Conservation (phyloP, 2,329 filamentous ascomycete genomes). For the Daldinia sp. region DNA sequence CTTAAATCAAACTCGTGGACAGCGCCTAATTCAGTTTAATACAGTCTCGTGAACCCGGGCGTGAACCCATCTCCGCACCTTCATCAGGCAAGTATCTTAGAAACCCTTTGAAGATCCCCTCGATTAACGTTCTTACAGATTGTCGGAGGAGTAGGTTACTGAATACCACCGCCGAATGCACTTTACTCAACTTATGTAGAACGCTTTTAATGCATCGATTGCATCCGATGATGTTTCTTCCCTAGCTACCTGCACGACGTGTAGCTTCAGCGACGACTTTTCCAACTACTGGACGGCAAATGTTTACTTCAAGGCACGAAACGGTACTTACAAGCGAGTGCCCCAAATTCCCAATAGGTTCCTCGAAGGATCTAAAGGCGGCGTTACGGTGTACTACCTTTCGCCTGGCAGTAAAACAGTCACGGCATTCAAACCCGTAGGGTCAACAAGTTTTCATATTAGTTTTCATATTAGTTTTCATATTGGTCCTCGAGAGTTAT, state of each 20-base stretch:
- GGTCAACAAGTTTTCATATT: slow-evolving; percentile 44
- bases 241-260: slow-evolving; percentile 51
- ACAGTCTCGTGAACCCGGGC: slow-evolving; percentile 33
- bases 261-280: slow-evolving; percentile 46
- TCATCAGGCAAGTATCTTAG: slow-evolving; percentile 21
- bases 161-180: too few species aligned
- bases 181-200: slow-evolving; percentile 14
- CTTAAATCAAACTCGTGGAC: not conserved
- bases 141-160: slow-evolving; percentile 32
- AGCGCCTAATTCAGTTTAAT: slow-evolving; percentile 9
- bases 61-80: slow-evolving; percentile 33
- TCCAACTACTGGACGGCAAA: slow-evolving; percentile 43
- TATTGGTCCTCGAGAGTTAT: slow-evolving; percentile 6
- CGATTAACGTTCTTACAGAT: slow-evolving; percentile 7
- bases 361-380: slow-evolving; percentile 37
- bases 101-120: not conserved
- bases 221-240: slow-evolving; percentile 34
- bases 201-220: slow-evolving; percentile 45
- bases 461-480: slow-evolving; percentile 3
- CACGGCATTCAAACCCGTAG: slow-evolving; percentile 55
- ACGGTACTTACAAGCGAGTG: slow-evolving; percentile 42
- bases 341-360: slow-evolving; percentile 48
- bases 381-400: slow-evolving; percentile 53
- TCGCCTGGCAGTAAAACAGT: slow-evolving; percentile 44
- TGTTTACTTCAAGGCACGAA: slow-evolving; percentile 39